Evolutionary conservation across 495 filamentous ascomycete genomes (phyloP).

Genomic region (Penicillium alfredii): DNA sequence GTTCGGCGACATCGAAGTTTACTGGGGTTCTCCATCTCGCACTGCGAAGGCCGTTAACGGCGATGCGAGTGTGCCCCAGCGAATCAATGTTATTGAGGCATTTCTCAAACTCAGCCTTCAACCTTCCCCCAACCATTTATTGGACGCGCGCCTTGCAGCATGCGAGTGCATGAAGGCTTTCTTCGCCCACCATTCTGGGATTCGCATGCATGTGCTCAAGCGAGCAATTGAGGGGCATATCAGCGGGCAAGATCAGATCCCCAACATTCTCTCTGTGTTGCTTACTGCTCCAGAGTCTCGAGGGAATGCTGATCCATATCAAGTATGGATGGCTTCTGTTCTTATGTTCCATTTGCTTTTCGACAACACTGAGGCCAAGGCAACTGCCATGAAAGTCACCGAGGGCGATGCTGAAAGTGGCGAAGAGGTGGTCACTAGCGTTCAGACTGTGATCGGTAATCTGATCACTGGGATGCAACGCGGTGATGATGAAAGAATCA

Average conservation of each 20-base stretch:
- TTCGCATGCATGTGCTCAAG: constrained; percentile 76
- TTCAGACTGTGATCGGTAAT: constrained; percentile 79
- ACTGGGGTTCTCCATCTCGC: constrained; percentile 30
- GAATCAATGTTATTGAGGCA: constrained; percentile 88
- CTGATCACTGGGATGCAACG: constrained; percentile 69
- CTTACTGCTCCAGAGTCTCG: constrained; percentile 54
- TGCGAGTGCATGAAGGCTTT: constrained; percentile 91
- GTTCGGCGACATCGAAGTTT: constrained; percentile 69
- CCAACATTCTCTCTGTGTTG: constrained; percentile 85
- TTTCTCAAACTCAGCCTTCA: constrained; percentile 82
- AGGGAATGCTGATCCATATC: constrained; percentile 72
- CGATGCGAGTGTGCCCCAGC: constrained; percentile 38
- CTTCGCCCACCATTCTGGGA: constrained; percentile 69
- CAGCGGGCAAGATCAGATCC: constrained; percentile 71
- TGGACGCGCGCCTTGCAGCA: constrained; percentile 77
- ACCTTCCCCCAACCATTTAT: constrained; percentile 55
- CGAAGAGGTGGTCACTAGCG: constrained; percentile 92
- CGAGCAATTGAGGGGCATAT: constrained; percentile 85
- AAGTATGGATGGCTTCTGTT: constrained; percentile 86
- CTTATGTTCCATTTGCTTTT: constrained; percentile 84
- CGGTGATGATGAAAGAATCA: constrained; percentile 72
- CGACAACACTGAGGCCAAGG: constrained; percentile 75
- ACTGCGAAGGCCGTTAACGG: constrained; percentile 33
- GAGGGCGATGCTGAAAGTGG: constrained; percentile 87
- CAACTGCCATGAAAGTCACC: constrained; percentile 68